Conservation (phyloP, 805 yeast species). For the Cyberlindnera xylosilytica region DNA sequence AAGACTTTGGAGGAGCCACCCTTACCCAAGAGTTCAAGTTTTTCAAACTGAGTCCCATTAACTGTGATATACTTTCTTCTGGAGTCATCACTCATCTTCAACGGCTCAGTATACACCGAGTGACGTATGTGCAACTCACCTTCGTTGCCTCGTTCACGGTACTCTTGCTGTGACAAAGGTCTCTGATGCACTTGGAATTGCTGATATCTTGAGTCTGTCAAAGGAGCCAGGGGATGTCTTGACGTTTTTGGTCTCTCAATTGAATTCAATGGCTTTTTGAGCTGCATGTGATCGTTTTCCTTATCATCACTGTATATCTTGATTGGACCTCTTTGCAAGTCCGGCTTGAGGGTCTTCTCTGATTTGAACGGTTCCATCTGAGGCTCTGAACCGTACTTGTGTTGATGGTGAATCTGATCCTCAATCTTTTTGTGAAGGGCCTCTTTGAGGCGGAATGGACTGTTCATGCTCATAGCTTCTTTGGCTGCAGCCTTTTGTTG, state of each 20-base stretch:
- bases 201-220: conserved; percentile 15
- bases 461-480: conserved; percentile 22
- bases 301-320: conserved; percentile 11
- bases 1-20: conserved; percentile 94
- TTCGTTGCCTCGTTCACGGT: no score
- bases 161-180: no score
- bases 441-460: conserved; percentile 25
- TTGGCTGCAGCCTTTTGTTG: conserved; percentile 34
- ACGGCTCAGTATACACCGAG: conserved; percentile 21
- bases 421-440: conserved; percentile 21
- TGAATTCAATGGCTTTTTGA: conserved; percentile 1
- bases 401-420: conserved; percentile 26
- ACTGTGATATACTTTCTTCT: conserved; percentile 33
- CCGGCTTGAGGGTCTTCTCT: conserved; percentile 3
- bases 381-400: conserved; percentile 16
- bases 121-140: no score
- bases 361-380: conserved; percentile 14
- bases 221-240: conserved; percentile 21
- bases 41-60: conserved; percentile 65
- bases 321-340: background rate
- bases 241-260: conserved; percentile 11
- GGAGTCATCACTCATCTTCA: conserved; percentile 25
- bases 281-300: conserved; percentile 9
- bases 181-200: no score
- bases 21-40: conserved; percentile 75